Evolutionary conservation across 257 asterid genomes (phyloP).

Genomic region (Rhazya stricta): DNA sequence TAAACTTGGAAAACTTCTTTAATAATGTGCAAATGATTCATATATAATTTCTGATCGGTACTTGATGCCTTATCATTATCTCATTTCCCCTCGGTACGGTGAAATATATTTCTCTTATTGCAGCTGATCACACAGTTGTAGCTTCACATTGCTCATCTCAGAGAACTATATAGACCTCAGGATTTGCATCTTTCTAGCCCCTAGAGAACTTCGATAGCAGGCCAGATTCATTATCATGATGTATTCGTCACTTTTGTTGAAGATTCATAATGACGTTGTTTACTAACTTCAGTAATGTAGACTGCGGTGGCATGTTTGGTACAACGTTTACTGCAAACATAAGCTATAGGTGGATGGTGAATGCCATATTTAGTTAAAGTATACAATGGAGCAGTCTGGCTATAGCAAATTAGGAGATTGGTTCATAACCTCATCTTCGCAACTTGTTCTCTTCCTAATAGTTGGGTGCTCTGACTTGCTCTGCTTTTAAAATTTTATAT

Average conservation of each 20-base stretch:
- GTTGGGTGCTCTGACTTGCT: not conserved
- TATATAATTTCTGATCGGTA: not conserved
- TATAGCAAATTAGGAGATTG: not conserved
- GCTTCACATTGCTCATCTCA: not conserved
- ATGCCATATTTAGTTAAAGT: not conserved
- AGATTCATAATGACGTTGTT: not conserved
- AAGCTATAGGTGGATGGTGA: not conserved
- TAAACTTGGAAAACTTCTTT: not conserved
- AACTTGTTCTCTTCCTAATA: not conserved
- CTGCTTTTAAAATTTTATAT: not conserved
- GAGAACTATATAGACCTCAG: not conserved
- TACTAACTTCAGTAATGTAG: not conserved
- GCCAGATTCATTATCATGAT: not conserved
- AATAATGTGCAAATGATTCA: not conserved
- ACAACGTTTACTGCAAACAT: not conserved
- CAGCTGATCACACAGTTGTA: not conserved
- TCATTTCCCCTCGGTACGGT: not conserved
- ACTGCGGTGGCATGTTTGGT: not conserved
- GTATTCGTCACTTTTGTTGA: not conserved
- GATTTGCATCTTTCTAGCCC: not conserved
- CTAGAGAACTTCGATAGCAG: not conserved
- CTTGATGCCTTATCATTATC: not conserved
- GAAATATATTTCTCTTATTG: too few species aligned
- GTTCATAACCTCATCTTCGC: not conserved
- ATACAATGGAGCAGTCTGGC: not conserved